Percentiles rank a stretch among this genome's conserved stretches.
Evolutionary conservation across 2,329 filamentous ascomycete species (phyloP).

Genomic region (Incumbomyces lentus): DNA sequence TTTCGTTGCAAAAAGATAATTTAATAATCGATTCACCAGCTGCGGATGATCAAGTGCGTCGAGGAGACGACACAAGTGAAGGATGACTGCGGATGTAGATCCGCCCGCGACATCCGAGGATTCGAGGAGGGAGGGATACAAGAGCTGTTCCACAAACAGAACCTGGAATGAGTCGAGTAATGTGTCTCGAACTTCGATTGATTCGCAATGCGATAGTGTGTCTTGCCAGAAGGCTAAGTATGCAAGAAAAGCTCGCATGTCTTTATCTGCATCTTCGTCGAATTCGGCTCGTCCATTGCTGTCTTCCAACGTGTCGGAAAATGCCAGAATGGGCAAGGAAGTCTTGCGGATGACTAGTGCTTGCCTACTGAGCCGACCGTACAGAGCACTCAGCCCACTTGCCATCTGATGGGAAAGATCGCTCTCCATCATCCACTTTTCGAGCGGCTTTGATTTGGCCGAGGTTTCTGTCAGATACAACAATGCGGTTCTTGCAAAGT

Average conservation of each 20-base stretch:
- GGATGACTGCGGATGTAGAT: conserved; percentile 89
- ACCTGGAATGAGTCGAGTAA: conserved; percentile 95
- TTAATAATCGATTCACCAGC: conserved; percentile 84
- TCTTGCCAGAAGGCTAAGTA: conserved; percentile 98
- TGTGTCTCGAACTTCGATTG: conserved; percentile 81
- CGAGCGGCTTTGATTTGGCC: conserved; percentile 67
- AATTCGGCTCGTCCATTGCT: conserved; percentile 65
- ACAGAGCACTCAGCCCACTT: conserved; percentile 73
- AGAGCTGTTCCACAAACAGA: conserved; percentile 83
- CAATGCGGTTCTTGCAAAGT: conserved; percentile 88
- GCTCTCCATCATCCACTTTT: conserved; percentile 95
- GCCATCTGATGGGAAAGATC: conserved; percentile 96
- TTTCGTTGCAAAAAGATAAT: conserved; percentile 71
- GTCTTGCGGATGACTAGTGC: conserved; percentile 63
- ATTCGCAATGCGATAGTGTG: conserved; percentile 88
- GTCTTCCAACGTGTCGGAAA: conserved; percentile 78
- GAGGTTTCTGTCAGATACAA: conserved; percentile 94
- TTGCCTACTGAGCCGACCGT: conserved; percentile 60
- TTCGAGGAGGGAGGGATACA: conserved; percentile 93
- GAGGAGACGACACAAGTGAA: conserved; percentile 81
- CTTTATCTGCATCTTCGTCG: conserved; percentile 65
- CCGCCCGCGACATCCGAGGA: conserved; percentile 96
- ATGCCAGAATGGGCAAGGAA: conserved; percentile 69
- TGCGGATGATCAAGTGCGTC: conserved; percentile 88
- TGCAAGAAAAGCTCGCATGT: conserved; percentile 86